phyloP scores from a whole-genome alignment of 805 yeast genomes.

The Zygotorulaspora chibaensis region DNA sequence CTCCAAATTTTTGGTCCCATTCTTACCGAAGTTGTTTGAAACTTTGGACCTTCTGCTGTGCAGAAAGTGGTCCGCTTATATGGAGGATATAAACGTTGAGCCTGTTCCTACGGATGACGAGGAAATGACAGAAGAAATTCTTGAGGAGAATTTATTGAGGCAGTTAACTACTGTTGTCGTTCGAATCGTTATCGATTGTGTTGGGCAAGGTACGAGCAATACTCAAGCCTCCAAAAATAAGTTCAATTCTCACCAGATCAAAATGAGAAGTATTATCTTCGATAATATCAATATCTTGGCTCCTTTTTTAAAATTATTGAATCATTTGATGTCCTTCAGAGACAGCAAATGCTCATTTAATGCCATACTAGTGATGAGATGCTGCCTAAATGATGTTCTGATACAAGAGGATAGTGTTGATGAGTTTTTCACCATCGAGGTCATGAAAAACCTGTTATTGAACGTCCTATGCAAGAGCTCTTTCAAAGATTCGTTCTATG shows the following conservation, averaged over 20 bases:
- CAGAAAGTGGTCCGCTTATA: slow-evolving; percentile 59
- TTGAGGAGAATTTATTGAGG: slow-evolving; percentile 91
- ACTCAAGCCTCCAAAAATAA: slow-evolving; percentile 31
- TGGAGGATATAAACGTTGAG: slow-evolving; percentile 39
- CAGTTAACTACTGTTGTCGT: slow-evolving; percentile 92
- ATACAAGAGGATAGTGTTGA: slow-evolving; percentile 74
- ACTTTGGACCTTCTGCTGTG: slow-evolving; percentile 72
- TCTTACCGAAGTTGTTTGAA: slow-evolving; percentile 69
- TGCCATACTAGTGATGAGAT: slow-evolving; percentile 74
- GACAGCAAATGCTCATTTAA: slow-evolving; percentile 93
- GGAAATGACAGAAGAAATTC: slow-evolving; percentile 92
- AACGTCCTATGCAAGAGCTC: slow-evolving; percentile 67
- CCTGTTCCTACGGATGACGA: slow-evolving; percentile 69
- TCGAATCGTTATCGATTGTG: slow-evolving; percentile 77
- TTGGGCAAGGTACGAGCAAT: slow-evolving; percentile 67
- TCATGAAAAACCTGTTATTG: slow-evolving; percentile 65
- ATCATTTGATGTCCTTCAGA: slow-evolving; percentile 73
- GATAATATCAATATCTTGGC: slow-evolving; percentile 64
- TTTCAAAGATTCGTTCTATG: slow-evolving; percentile 82
- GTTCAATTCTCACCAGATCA: slow-evolving; percentile 54
- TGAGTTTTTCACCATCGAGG: slow-evolving; percentile 45
- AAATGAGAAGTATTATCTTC: slow-evolving; percentile 62
- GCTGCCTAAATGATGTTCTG: slow-evolving; percentile 64
- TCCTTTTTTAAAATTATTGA: slow-evolving; percentile 68
- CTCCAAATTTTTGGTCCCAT: slow-evolving; percentile 64